These are phyloP conservation scores for Beauveria sp. DNA, from an alignment of 2,329 filamentous ascomycete genomes.

Conservation along the genomic window DNA sequence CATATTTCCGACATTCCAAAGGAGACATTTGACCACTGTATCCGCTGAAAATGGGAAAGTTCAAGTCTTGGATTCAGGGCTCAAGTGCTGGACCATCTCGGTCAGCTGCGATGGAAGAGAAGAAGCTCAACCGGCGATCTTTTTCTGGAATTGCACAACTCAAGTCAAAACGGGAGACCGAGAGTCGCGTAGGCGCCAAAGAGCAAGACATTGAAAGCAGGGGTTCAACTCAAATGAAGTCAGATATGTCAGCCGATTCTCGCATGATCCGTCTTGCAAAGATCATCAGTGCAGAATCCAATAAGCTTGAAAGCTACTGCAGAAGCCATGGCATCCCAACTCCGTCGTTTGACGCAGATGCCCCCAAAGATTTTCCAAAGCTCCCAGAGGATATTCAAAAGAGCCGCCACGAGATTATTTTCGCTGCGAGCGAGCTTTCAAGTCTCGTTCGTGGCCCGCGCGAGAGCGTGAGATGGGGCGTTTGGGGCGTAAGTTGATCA, in stretches of 20 bases:
- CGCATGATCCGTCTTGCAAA: conserved; percentile 38
- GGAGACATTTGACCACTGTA: neutral
- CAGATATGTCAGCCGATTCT: conserved; percentile 20
- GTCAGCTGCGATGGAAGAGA: neutral
- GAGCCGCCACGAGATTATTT: conserved; percentile 39
- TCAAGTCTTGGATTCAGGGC: conserved; percentile 11
- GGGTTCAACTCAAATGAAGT: conserved; percentile 6
- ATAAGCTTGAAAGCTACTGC: conserved; percentile 41
- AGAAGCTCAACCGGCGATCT: conserved; percentile 9
- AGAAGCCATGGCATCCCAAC: conserved; percentile 31
- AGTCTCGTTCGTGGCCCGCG: conserved; percentile 41
- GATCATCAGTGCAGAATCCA: conserved; percentile 40
- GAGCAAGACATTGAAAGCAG: neutral
- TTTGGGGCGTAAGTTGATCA: conserved; percentile 39
- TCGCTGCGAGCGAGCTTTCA: conserved; percentile 40
- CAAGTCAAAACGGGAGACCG: neutral
- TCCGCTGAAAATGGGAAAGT: conserved; percentile 4
- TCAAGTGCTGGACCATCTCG: conserved; percentile 4
- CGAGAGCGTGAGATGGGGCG: conserved; percentile 43
- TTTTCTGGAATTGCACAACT: neutral
- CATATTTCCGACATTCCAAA: neutral
- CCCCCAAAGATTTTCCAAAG: conserved; percentile 37
- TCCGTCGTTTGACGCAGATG: conserved; percentile 38
- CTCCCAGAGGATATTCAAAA: conserved; percentile 38
- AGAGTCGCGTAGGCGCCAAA: neutral